Percentiles rank a stretch among this genome's conserved stretches.
Conservation (phyloP, 805 yeast species). For the Ogataea corticis region DNA sequence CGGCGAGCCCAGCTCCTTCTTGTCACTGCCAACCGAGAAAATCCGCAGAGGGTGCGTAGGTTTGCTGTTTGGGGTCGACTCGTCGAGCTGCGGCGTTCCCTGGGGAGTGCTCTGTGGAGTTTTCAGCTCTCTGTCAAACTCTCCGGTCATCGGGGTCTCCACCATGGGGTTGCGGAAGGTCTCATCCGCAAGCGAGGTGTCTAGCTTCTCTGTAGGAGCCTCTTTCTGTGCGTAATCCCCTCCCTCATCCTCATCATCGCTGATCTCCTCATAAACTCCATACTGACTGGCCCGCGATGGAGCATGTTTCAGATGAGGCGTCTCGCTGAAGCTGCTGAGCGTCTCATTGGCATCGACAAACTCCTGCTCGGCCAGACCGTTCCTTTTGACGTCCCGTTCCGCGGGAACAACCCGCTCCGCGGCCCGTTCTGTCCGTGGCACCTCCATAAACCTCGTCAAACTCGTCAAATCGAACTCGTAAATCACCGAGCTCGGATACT, state of each 20-base stretch:
- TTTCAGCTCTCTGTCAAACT: constrained; percentile 9
- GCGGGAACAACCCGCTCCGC: background rate
- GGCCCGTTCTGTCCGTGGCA: background rate
- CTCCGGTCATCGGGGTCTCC: constrained; percentile 17
- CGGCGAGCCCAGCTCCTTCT: constrained; percentile 20
- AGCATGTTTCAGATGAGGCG: constrained; percentile 12
- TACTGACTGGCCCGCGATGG: constrained; percentile 21
- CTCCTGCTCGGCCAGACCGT: constrained; percentile 5
- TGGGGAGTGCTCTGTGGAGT: constrained; percentile 9
- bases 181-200: background rate
- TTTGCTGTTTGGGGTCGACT: constrained; percentile 18
- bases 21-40: constrained; percentile 7
- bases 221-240: constrained; percentile 1
- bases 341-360: constrained; percentile 19
- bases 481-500: constrained; percentile 34
- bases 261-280: constrained; percentile 21
- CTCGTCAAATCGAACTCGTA: constrained; percentile 36
- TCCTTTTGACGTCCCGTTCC: background rate
- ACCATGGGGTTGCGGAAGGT: constrained; percentile 16
- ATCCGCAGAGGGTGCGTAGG: constrained; percentile 20
- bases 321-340: constrained; percentile 5
- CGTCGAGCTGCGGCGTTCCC: constrained; percentile 3
- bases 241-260: constrained; percentile 16
- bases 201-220: background rate
- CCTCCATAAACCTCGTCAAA: constrained; percentile 31